These are phyloP conservation scores for Cercospora sp. DNA, from an alignment of 2,329 filamentous ascomycete species.

Conservation along the genomic window DNA sequence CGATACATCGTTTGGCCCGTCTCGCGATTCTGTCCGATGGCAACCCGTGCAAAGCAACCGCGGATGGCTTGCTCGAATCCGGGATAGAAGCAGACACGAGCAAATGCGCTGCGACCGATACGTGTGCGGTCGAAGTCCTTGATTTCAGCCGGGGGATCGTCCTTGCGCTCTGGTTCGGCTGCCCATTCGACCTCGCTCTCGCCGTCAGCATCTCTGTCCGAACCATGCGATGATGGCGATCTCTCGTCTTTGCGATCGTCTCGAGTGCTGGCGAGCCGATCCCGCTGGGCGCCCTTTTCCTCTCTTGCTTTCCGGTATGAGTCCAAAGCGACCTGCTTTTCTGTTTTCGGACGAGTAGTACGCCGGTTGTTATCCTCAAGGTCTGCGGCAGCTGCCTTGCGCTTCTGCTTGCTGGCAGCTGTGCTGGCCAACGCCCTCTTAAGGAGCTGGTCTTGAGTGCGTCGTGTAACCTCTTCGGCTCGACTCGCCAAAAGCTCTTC, in stretches of 20 bases:
- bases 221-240: constrained; percentile 44
- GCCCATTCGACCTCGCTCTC: constrained; percentile 82
- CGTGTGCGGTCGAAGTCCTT: constrained; percentile 82
- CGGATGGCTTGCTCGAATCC: constrained; percentile 79
- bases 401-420: constrained; percentile 64
- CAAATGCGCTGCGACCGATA: constrained; percentile 82
- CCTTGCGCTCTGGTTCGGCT: constrained; percentile 53
- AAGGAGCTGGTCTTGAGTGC: constrained; percentile 78
- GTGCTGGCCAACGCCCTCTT: constrained; percentile 65
- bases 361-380: constrained; percentile 77
- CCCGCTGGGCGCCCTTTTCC: constrained; percentile 58
- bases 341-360: constrained; percentile 42
- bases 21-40: constrained; percentile 70
- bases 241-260: constrained; percentile 50
- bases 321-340: constrained; percentile 69
- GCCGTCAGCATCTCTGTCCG: constrained; percentile 61
- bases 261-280: constrained; percentile 25
- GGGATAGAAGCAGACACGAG: constrained; percentile 89
- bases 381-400: constrained; percentile 77
- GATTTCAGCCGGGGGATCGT: constrained; percentile 68
- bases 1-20: constrained; percentile 78
- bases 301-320: constrained; percentile 62
- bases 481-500: constrained; percentile 89
- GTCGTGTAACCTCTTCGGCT: constrained; percentile 75
- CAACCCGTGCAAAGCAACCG: constrained; percentile 83